Evolutionary conservation across 2,329 filamentous ascomycete genomes (phyloP), one percentile per base, ranked within the genome.

Genomic region (Phaeoacremonium minimum): DNA sequence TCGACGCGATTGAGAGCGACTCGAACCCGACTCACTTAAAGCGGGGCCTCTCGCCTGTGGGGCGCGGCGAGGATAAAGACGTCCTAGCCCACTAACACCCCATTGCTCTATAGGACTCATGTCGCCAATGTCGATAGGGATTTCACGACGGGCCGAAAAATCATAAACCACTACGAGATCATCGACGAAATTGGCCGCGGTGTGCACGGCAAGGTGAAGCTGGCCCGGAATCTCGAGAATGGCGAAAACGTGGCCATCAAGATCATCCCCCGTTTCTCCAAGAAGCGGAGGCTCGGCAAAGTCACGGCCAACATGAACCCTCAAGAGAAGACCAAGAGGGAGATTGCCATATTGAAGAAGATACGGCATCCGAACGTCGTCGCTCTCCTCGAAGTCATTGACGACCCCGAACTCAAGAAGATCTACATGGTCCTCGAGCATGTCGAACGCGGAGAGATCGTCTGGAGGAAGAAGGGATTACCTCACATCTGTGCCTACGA

Each of bases 341-440:
- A 98, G 66, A 95, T 98, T 45, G 93, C 93, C 55, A 97, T 98
- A 40, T 71, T 98, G 51, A 98, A 98, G 63, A 98, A 98, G 68
- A 95, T 95, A 36, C 83, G 91, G 18, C 93, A 98, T 60, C 84
- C 87, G n/a, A 96, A 98, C 54, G 87, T 98, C 28, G 93, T 98
- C 44, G 90, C 87, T 50, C 71, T 98, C 28, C 76, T 97, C 45
- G 93, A 98, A 64, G 90, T 98, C 52, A 97, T 98, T 51, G 93
- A 98, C 57, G 93, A 98, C 57, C 91, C 91, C 2, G 87, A 89
- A 52, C 80, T 89, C 40, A 93, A 94, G 66, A 98, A 98, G 66
- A 95, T 98, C 44, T 98, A 98, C 65, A 91, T 98, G 66, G 87
- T 97, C 15, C 75, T 98, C 30, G 93, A 98, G 60, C 91, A 91